A percentile compares a stretch with the other conserved stretches of the same genome.
Evolutionary conservation across 2,329 filamentous ascomycete genomes (phyloP).

Genomic region (Exophiala calicioides): DNA sequence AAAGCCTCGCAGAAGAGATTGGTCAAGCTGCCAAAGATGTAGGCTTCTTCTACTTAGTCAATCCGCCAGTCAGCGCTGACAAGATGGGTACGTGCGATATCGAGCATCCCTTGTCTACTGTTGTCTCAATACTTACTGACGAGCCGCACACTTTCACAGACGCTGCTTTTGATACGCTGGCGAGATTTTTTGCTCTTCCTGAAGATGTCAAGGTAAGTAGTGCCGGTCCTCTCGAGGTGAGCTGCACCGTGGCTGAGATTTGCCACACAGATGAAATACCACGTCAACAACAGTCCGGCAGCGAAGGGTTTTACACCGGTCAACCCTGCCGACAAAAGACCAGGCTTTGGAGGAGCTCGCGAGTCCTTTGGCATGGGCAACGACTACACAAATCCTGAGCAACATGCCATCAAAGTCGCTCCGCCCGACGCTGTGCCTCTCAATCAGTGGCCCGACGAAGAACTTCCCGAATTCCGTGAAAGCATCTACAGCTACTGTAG

Average conservation of each 20-base stretch:
- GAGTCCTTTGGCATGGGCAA: conserved; percentile 8
- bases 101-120: too few relatives aligned
- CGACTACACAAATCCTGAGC: conserved; percentile 11
- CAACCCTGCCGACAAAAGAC: conserved; percentile 9
- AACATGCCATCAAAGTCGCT: conserved; percentile 12
- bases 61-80: conserved; percentile 4
- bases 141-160: not conserved
- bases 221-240: too few relatives aligned
- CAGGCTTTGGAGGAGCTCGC: conserved; percentile 8
- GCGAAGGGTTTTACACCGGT: conserved; percentile 9
- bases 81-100: conserved; percentile 11
- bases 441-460: conserved; percentile 12
- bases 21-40: conserved; percentile 51
- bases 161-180: conserved; percentile 5
- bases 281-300: conserved; percentile 13
- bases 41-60: conserved; percentile 57
- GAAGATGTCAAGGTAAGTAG: conserved; percentile 6
- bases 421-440: conserved; percentile 5
- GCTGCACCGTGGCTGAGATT: not conserved
- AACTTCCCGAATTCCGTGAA: conserved; percentile 7
- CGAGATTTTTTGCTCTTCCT: conserved; percentile 8
- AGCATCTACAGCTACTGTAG: conserved; percentile 8
- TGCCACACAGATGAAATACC: conserved; percentile 9
- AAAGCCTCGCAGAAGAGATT: conserved; percentile 45
- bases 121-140: conserved; percentile 2